Base-by-base conservation (phyloP, 352 stramenopile species). In the Pseudoperonospora humuli region DNA sequence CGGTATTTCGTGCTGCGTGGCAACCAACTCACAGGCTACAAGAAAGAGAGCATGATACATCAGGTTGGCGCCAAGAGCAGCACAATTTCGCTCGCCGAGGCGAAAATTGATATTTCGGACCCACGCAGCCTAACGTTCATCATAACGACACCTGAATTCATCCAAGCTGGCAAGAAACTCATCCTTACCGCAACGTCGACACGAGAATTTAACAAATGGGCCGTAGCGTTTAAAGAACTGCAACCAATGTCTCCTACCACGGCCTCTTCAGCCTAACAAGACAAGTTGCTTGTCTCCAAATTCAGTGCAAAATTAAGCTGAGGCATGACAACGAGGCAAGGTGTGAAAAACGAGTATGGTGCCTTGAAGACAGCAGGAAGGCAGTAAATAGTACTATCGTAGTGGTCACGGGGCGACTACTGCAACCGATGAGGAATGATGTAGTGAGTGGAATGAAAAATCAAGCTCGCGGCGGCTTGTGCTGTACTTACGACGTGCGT, bases 131-230 rank as follows among this genome's bases (percentile, higher is more conserved):
- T 84, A 24, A 84, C 74, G 9, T 87, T 92, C 59, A 72, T 67
- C 33, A 87, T 92, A 31, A 80, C 77, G 15, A 88, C 79, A 29
- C 76, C 78, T 15, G 79, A 89, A 44, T 72, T 87, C 29, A 46
- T 42, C 18, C 72, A 86, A 52, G 57, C 70, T 10, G 76, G 76
- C 51, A 87, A 88, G 51, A 92, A 92, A 33, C 64, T 92, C 28
- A 84, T 81, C 23, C 59, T 92, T 26, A 79, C 74, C 25, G 79
- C 79, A 32, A 72, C 69, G 13, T 86, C 75, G 8, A 64, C 67
- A 27, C 74, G 79, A 26, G 79, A 92, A 50, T 92, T 83, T 56
- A 92, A 92, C 57, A 92, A 92, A 46, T 92, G 79, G 79, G 64
- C 80, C 34, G 68, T 67, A 10, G 75, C 75, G 26, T 63, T 91